Percentiles rank a stretch among this genome's conserved stretches.
These are phyloP conservation scores for Sclerotinia glacialis DNA, from an alignment of 2,329 filamentous ascomycete species.

Conservation along the genomic window DNA sequence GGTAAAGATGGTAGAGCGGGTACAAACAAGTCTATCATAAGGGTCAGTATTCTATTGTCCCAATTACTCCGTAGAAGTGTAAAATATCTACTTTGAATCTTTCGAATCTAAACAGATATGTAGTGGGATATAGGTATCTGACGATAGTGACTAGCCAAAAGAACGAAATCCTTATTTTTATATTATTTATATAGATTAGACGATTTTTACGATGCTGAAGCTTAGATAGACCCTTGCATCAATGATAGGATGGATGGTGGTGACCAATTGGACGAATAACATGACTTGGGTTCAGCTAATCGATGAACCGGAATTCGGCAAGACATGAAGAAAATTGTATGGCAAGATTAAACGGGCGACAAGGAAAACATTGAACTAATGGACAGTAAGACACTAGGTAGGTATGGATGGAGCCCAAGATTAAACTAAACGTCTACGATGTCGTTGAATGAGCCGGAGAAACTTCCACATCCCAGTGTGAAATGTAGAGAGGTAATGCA, in stretches of 20 bases:
- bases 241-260: neutral
- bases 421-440: neutral
- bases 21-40: neutral
- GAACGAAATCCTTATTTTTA: neutral
- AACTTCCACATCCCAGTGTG: neutral
- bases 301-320: constrained; percentile 1
- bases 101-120: neutral
- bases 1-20: neutral
- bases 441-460: neutral
- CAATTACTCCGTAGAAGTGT: neutral
- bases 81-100: neutral
- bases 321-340: neutral
- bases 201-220: no score
- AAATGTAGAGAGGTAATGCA: neutral
- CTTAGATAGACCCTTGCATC: neutral
- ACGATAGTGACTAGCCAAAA: neutral
- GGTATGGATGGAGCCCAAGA: neutral
- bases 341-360: neutral
- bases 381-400: neutral
- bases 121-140: neutral
- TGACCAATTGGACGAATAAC: neutral
- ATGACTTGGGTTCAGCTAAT: neutral
- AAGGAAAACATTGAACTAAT: neutral
- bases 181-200: neutral
- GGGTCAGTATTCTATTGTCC: neutral